Evolutionary conservation across 352 stramenopile species (phyloP).

Genomic region (Phytophthora podocarpi): DNA sequence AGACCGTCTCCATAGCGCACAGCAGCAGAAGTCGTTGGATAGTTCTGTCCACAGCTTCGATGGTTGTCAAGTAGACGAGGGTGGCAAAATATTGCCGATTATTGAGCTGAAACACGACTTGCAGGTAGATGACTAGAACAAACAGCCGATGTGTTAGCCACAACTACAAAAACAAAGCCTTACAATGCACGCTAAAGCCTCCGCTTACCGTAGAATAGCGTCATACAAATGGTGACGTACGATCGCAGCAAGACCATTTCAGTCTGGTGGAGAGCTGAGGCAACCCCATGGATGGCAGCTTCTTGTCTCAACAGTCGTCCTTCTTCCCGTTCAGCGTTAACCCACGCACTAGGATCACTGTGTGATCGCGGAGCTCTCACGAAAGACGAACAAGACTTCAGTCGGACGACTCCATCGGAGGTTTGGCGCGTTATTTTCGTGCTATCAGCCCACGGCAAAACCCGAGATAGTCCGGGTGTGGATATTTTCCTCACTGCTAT

Average conservation of each 20-base stretch:
- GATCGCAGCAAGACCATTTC: constrained; percentile 43
- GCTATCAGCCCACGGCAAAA: constrained; percentile 13
- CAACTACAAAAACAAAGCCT: no score
- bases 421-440: not conserved
- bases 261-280: constrained; percentile 25
- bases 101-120: constrained; percentile 22
- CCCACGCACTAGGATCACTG: constrained; percentile 17
- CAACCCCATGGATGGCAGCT: constrained; percentile 22
- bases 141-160: not conserved
- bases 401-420: not conserved
- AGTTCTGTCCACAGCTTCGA: constrained; percentile 16
- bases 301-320: constrained; percentile 11
- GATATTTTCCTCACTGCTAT: constrained; percentile 6
- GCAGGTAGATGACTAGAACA: constrained; percentile 24
- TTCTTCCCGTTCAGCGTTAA: constrained; percentile 3
- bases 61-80: constrained; percentile 17
- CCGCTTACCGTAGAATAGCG: constrained; percentile 39
- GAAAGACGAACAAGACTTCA: constrained; percentile 6
- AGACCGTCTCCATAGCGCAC: constrained; percentile 25
- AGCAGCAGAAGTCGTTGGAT: constrained; percentile 14
- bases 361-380: constrained; percentile 15
- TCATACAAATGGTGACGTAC: constrained; percentile 37
- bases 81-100: constrained; percentile 35
- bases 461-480: constrained; percentile 2
- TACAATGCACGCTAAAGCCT: no score